These are phyloP conservation scores for Fusarium burgessii DNA, from an alignment of 2,329 filamentous ascomycete species.

Conservation along the genomic window DNA sequence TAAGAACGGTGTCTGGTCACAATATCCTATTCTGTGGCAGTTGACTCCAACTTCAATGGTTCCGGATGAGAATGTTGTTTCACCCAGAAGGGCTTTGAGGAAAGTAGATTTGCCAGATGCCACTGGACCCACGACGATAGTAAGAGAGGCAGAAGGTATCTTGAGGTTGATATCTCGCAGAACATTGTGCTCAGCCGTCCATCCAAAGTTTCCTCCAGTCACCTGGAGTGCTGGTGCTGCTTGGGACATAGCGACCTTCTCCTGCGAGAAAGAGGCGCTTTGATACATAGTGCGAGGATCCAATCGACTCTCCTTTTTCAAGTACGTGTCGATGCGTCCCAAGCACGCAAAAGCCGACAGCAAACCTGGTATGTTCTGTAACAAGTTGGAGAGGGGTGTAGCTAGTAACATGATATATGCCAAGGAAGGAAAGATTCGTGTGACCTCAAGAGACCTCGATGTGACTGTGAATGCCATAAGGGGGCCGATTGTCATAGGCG, in stretches of 20 bases:
- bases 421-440: slow-evolving; percentile 48
- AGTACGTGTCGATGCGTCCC: not conserved
- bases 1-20: slow-evolving; percentile 11
- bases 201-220: not conserved
- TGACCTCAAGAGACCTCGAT: slow-evolving; percentile 36
- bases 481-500: slow-evolving; percentile 51
- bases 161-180: not conserved
- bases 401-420: slow-evolving; percentile 48
- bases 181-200: not conserved
- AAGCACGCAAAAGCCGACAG: slow-evolving; percentile 11
- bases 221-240: not conserved
- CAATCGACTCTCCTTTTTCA: not conserved
- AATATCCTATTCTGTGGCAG: not conserved
- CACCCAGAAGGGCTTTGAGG: not conserved
- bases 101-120: slow-evolving; percentile 4
- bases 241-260: not conserved
- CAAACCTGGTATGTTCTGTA: slow-evolving; percentile 48
- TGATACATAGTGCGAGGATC: not conserved
- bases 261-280: not conserved
- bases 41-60: not conserved
- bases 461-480: slow-evolving; percentile 50
- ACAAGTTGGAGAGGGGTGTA: slow-evolving; percentile 40
- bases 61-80: not conserved
- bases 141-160: not conserved
- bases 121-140: not conserved